phyloP scores from a whole-genome alignment of 495 filamentous ascomycete genomes.

The Penicillium subrubescens region DNA sequence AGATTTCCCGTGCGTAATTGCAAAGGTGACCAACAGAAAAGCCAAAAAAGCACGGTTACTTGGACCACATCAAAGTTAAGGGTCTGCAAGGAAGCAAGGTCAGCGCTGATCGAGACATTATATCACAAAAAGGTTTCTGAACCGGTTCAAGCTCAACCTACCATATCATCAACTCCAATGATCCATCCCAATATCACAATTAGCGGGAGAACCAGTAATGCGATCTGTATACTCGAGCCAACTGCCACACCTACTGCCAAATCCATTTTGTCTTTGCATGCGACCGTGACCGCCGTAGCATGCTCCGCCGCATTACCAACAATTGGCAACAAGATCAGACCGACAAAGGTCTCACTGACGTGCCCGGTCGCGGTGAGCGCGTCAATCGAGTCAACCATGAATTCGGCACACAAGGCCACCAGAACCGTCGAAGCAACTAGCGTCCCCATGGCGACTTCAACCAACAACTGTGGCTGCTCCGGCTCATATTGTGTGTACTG shows the following conservation, averaged over 20 bases:
- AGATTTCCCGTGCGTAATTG: neutral
- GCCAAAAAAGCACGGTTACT: neutral
- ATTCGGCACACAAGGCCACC: slow-evolving; percentile 33
- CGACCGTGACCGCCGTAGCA: slow-evolving; percentile 26
- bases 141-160: neutral
- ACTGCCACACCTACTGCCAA: slow-evolving; percentile 22
- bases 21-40: neutral
- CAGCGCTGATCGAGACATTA: too few relatives aligned
- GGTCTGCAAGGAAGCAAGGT: neutral
- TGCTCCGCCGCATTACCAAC: slow-evolving; percentile 31
- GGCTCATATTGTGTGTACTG: neutral
- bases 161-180: slow-evolving; percentile 7
- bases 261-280: slow-evolving; percentile 28
- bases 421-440: slow-evolving; percentile 24
- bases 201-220: slow-evolving; percentile 46
- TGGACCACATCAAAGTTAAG: neutral
- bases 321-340: slow-evolving; percentile 33
- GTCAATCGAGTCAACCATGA: slow-evolving; percentile 28
- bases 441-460: slow-evolving; percentile 11
- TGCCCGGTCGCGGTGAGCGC: slow-evolving; percentile 18
- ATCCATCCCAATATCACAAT: slow-evolving; percentile 70
- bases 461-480: slow-evolving; percentile 7
- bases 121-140: too few relatives aligned
- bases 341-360: slow-evolving; percentile 26
- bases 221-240: slow-evolving; percentile 31